Percentiles rank a stretch among this genome's conserved stretches.
These are phyloP conservation scores for Begonia fuchsioides DNA, from an alignment of 306 rosid species.

Conservation along the genomic window DNA sequence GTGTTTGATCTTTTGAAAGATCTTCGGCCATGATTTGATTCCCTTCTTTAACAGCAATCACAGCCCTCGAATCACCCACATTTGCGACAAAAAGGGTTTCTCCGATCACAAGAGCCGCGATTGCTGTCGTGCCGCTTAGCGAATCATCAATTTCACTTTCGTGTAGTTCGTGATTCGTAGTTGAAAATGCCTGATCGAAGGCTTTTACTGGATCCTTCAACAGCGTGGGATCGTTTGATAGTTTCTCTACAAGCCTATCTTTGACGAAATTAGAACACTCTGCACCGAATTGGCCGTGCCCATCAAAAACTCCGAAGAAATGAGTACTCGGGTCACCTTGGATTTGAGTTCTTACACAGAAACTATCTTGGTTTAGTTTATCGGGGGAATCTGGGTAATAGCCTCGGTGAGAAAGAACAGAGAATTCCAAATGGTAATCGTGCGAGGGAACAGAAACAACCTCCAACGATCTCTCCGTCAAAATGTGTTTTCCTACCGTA, in stretches of 20 bases:
- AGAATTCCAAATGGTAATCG: constrained; percentile 54
- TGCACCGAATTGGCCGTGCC: constrained; percentile 75
- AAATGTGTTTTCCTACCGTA: constrained; percentile 42
- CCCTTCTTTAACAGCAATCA: constrained; percentile 75
- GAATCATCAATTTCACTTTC: constrained; percentile 67
- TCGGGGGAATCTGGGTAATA: constrained; percentile 82
- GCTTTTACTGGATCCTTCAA: constrained; percentile 61
- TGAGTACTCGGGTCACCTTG: constrained; percentile 67
- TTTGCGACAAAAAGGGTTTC: constrained; percentile 68
- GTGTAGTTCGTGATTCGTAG: constrained; percentile 47
- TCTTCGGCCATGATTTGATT: constrained; percentile 60
- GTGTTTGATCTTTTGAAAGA: constrained; percentile 82
- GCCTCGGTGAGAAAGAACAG: constrained; percentile 72
- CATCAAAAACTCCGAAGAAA: constrained; percentile 93
- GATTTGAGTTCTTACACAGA: constrained; percentile 50
- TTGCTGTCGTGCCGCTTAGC: constrained; percentile 93
- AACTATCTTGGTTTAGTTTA: constrained; percentile 77
- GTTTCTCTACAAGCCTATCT: constrained; percentile 47
- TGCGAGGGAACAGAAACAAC: constrained; percentile 60
- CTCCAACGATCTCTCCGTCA: constrained; percentile 58
- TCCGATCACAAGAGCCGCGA: constrained; percentile 72
- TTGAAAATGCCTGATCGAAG: constrained; percentile 48
- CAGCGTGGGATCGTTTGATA: constrained; percentile 41
- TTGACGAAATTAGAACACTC: constrained; percentile 70
- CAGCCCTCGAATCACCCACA: constrained; percentile 94